Conservation (phyloP, 768 basidiomycete species). For the Lentinula boryana region DNA sequence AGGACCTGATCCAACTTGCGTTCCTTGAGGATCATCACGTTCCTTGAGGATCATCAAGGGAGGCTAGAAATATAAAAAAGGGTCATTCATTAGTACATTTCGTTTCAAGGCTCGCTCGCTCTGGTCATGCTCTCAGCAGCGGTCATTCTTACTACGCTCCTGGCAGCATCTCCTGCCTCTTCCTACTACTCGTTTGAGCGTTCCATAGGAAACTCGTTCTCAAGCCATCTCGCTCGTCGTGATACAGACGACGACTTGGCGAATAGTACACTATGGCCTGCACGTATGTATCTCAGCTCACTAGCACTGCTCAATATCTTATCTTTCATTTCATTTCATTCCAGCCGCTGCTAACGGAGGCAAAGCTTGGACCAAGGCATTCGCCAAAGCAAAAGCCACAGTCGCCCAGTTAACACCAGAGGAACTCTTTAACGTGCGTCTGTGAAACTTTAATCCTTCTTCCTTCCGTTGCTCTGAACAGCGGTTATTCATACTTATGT, state of each 20-base stretch:
- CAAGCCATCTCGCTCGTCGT: background rate
- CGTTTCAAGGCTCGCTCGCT: background rate
- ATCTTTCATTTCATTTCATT: background rate
- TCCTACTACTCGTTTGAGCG: background rate
- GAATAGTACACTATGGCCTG: background rate
- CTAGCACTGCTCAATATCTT: background rate
- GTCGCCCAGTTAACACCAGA: background rate
- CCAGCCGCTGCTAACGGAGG: background rate
- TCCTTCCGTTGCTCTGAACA: no score
- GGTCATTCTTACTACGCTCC: background rate
- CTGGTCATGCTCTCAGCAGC: background rate
- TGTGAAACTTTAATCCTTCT: background rate
- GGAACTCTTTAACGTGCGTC: background rate
- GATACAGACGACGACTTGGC: background rate
- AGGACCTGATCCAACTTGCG: background rate
- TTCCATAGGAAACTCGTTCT: background rate
- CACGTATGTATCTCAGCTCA: background rate
- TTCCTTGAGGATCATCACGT: no score
- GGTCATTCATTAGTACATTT: background rate
- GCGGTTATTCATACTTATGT: no score
- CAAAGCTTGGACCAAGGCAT: background rate
- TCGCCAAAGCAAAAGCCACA: background rate
- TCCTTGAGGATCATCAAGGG: background rate
- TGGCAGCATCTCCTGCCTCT: background rate
- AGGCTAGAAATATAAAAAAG: background rate